phyloP scores from a whole-genome alignment of 2,329 filamentous ascomycete species.

The Pseudogymnoascus sp. region DNA sequence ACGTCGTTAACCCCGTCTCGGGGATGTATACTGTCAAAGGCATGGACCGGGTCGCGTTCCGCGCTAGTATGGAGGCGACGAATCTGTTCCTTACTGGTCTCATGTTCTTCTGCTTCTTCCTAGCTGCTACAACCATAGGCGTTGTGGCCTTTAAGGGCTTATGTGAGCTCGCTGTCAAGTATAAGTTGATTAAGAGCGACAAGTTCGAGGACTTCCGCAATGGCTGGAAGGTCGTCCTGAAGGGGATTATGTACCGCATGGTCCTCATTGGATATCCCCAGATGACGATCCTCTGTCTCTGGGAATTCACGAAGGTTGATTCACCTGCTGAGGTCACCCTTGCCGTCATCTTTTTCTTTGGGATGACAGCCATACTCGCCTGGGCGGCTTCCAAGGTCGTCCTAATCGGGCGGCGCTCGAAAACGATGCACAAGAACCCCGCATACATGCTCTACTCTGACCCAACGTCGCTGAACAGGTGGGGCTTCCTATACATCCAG shows the following conservation, averaged over 20 bases:
- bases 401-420: slow-evolving; percentile 76
- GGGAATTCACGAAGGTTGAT: slow-evolving; percentile 83
- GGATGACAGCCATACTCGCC: slow-evolving; percentile 65
- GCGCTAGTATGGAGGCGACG: slow-evolving; percentile 73
- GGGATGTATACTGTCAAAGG: slow-evolving; percentile 62
- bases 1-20: slow-evolving; percentile 44
- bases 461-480: slow-evolving; percentile 88
- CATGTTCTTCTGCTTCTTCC: slow-evolving; percentile 80
- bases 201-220: slow-evolving; percentile 91
- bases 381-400: slow-evolving; percentile 92
- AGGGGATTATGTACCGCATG: slow-evolving; percentile 87
- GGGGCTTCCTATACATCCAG: slow-evolving; percentile 96
- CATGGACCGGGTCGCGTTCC: slow-evolving; percentile 84
- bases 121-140: slow-evolving; percentile 62
- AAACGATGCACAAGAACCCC: slow-evolving; percentile 88
- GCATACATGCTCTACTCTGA: slow-evolving; percentile 97
- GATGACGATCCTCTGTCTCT: slow-evolving; percentile 81
- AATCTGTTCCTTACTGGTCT: slow-evolving; percentile 92
- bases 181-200: slow-evolving; percentile 70
- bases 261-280: slow-evolving; percentile 87
- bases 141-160: slow-evolving; percentile 73
- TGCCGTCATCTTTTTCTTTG: slow-evolving; percentile 80
- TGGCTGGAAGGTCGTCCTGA: slow-evolving; percentile 84
- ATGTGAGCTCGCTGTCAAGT: slow-evolving; percentile 67
- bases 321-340: slow-evolving; percentile 80